phyloP scores from a whole-genome alignment of 805 yeast species.

The Blastobotrys chiropterorum region DNA sequence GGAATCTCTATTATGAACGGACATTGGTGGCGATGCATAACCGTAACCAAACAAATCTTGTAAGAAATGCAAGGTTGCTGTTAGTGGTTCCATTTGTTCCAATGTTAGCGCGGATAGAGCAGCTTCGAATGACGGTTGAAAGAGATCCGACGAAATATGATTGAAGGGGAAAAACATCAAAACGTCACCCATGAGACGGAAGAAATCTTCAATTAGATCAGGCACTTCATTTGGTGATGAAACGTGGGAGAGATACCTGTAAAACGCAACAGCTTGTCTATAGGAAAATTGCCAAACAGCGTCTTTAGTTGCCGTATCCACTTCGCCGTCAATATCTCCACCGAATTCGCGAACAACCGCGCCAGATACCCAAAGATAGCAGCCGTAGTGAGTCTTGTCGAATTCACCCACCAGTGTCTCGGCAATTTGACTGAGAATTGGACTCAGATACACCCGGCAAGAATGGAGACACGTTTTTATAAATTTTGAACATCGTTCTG shows the following conservation, averaged over 20 bases:
- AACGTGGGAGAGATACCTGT: conserved; percentile 33
- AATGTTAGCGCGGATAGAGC: conserved; percentile 49
- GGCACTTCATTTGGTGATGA: conserved; percentile 52
- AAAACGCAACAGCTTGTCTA: conserved; percentile 57
- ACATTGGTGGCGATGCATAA: conserved; percentile 69
- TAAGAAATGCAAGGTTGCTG: conserved; percentile 64
- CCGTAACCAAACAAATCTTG: conserved; percentile 87
- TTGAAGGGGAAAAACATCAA: conserved; percentile 65
- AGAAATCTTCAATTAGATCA: conserved; percentile 81
- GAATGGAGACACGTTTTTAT: conserved; percentile 60
- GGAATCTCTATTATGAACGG: conserved; percentile 35
- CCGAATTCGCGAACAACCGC: conserved; percentile 57
- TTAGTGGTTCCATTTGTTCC: conserved; percentile 66
- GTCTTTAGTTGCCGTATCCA: conserved; percentile 42
- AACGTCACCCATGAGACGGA: conserved; percentile 70
- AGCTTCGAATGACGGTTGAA: conserved; percentile 47
- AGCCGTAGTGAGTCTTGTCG: conserved; percentile 61
- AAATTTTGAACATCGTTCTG: conserved; percentile 70
- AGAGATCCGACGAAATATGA: conserved; percentile 38
- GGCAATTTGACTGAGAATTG: conserved; percentile 59
- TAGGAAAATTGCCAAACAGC: conserved; percentile 71
- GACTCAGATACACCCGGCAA: conserved; percentile 48
- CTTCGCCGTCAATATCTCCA: conserved; percentile 41
- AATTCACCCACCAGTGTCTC: conserved; percentile 66
- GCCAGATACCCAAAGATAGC: conserved; percentile 89